Conservation (phyloP, 192 early-diverging fungal genomes). For the Chytriomyces confervae region DNA sequence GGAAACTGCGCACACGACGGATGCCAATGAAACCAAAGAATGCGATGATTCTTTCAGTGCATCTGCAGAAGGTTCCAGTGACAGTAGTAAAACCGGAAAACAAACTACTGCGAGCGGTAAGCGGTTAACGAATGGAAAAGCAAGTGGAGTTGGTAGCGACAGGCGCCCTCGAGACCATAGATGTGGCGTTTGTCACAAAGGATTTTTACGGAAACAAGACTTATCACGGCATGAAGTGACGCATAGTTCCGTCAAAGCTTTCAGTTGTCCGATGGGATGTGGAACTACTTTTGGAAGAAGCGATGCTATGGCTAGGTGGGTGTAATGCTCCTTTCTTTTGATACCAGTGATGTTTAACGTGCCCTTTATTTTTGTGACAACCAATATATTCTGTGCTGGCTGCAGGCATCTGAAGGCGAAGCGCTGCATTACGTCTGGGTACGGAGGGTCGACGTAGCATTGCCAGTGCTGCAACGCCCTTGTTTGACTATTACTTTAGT, state of each 20-base stretch:
- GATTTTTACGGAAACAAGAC: constrained; percentile 26
- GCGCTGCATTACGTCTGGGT: background rate
- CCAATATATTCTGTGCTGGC: background rate
- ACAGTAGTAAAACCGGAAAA: background rate
- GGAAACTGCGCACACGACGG: too few species aligned
- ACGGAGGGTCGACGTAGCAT: background rate
- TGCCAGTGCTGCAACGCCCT: too few species aligned
- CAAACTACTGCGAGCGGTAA: too few species aligned
- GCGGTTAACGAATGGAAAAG: background rate
- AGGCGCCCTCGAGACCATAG: constrained; percentile 1
- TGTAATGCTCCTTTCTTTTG: constrained; percentile 13
- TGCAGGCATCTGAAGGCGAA: constrained; percentile 29
- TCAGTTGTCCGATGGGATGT: constrained; percentile 8
- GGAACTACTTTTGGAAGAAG: constrained; percentile 9
- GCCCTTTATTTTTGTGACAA: background rate
- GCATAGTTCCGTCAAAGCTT: background rate
- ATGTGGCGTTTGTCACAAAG: constrained; percentile 4
- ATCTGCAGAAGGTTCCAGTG: background rate
- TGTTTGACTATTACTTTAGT: too few species aligned
- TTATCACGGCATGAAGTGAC: constrained; percentile 21
- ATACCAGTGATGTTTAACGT: constrained; percentile 6
- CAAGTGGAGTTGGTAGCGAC: background rate
- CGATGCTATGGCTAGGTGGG: constrained; percentile 5
- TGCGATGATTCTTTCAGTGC: background rate
- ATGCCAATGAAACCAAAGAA: background rate